Conservation (phyloP, 2,329 filamentous ascomycete species). For the Hymenoscyphus linearis region DNA sequence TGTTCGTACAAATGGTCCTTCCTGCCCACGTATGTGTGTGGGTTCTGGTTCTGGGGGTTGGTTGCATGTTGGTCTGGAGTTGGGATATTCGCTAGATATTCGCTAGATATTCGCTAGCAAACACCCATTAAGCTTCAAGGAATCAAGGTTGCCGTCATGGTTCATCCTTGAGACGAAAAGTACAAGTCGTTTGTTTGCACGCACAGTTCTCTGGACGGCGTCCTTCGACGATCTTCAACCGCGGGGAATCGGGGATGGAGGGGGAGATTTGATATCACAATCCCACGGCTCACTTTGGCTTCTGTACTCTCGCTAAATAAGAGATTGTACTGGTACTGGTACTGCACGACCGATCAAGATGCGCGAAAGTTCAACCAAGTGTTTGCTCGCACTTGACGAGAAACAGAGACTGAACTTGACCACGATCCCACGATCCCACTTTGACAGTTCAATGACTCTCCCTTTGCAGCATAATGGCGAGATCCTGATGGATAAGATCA, state of each 20-base stretch:
- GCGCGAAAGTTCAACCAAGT: neutral
- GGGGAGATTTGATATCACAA: neutral
- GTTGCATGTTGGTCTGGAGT: neutral
- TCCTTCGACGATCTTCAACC: neutral
- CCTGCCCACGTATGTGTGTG: neutral
- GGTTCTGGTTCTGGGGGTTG: neutral
- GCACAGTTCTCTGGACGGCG: neutral
- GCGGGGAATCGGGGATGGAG: neutral
- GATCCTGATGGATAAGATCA: neutral
- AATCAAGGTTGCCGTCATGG: neutral
- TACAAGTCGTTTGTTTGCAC: neutral
- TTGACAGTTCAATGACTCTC: neutral
- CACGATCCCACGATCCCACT: neutral
- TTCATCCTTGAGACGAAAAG: neutral
- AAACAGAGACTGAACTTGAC: neutral
- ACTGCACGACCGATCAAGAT: neutral
- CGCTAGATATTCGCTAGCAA: too few relatives aligned
- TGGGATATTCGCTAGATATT: neutral
- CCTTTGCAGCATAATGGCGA: neutral
- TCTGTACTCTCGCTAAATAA: neutral
- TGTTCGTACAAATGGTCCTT: neutral
- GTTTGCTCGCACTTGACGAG: neutral
- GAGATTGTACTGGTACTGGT: neutral
- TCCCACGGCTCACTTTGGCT: neutral
- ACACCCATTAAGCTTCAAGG: neutral